Evolutionary conservation across 345 rosid species (phyloP), one percentile per base, ranked within the genome.

Genomic region (Salix exigua): DNA sequence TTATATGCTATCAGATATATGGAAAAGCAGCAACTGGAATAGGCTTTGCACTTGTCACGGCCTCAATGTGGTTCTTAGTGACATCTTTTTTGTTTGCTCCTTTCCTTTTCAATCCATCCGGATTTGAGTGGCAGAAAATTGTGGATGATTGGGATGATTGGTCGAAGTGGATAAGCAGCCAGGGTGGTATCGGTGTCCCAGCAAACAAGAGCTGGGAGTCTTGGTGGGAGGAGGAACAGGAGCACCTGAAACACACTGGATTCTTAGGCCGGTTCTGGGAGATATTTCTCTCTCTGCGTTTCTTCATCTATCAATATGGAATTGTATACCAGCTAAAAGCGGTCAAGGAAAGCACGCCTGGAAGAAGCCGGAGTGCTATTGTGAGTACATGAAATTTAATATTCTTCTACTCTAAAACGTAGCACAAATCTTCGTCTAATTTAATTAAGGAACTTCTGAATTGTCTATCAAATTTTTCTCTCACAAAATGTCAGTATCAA

Each of bases 171-270:
- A 93, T 95, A 48, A 86, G 89, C 84, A 89, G 94, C 85, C 79
- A 88, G 61, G 99, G 99, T 46, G 99, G 99, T 12, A 91, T 95
- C 55, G 99, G 99, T 78, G 98, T 95, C 61, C 94, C 97, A 2
- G 97, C 94, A 77, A 77, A 64, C 81, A 93, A 93, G 88, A 95
- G 99, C 85, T 95, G 98, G 99, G 99, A 95, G 78, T 95, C 99
- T 2, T 95, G 99, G 98, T 95, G 99, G 99, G 96, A 95, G 7
- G 99, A 95, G 73, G 99, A 95, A 73, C 98, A 93, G 77, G 98
- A 93, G 81, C 99, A 95, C 80, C 85, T 95, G 42, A 89, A 84
- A 77, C 79, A 90, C 87, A 89, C 97, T 0, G 97, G 98, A 4
- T 66, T 85, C 40, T 75, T 84, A 7, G 99, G 98, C 25, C 88